These are phyloP conservation scores for Fraxinus floribunda DNA, from an alignment of 305 asterid genomes.

Conservation along the genomic window DNA sequence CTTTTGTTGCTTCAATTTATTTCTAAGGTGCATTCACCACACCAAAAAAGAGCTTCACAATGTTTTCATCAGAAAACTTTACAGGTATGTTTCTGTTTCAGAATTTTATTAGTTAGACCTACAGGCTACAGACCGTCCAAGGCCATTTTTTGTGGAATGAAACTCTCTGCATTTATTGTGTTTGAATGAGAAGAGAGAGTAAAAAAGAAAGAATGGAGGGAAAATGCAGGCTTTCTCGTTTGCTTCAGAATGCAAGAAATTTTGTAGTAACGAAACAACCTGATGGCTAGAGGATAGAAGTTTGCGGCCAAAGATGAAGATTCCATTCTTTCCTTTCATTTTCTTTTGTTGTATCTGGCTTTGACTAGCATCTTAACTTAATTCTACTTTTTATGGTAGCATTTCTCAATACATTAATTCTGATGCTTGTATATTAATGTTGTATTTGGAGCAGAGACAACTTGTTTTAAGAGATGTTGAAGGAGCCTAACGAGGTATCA, in stretches of 20 bases:
- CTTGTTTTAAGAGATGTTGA: constrained; percentile 73
- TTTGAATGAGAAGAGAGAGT: background rate
- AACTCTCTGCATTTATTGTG: background rate
- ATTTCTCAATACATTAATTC: background rate
- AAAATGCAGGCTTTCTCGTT: background rate
- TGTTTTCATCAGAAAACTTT: constrained; percentile 78
- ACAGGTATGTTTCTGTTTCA: constrained; percentile 62
- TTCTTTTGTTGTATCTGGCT: background rate
- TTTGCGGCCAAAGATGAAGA: background rate
- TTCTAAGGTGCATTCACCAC: constrained; percentile 69
- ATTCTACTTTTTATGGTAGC: background rate
- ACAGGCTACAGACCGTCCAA: background rate
- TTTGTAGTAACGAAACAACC: background rate
- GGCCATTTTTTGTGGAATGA: background rate
- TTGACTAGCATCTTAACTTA: background rate
- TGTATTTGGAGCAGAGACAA: constrained; percentile 59
- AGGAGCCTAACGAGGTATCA: constrained; percentile 81
- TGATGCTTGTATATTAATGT: constrained; percentile 20
- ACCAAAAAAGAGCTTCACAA: constrained; percentile 94
- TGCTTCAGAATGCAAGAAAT: constrained; percentile 9
- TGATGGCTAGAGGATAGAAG: background rate
- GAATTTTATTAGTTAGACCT: background rate
- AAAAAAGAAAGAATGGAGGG: background rate
- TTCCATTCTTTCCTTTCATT: background rate
- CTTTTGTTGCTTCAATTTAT: constrained; percentile 14